Percentiles rank a stretch among this genome's conserved stretches.
Conservation (phyloP, 78 protist species). For the Cavenderia fasciculata region DNA sequence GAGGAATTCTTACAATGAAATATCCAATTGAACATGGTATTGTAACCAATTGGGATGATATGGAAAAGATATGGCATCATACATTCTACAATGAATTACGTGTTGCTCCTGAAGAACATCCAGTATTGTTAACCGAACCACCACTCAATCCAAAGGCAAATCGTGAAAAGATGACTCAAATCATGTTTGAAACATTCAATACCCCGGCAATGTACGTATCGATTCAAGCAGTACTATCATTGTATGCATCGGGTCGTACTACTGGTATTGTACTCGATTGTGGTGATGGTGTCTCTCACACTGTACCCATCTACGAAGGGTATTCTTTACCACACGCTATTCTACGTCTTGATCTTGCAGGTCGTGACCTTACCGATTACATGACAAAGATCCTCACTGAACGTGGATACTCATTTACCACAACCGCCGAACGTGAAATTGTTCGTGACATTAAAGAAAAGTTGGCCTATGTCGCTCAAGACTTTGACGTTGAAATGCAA, state of each 20-base stretch:
- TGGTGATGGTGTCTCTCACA: constrained; percentile 97
- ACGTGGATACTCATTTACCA: constrained; percentile 95
- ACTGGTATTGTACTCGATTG: constrained; percentile 96
- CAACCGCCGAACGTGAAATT: constrained; percentile 87
- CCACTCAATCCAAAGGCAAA: constrained; percentile 73
- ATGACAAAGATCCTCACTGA: constrained; percentile 91
- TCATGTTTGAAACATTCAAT: constrained; percentile 86
- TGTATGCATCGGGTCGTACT: constrained; percentile 92
- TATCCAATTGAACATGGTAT: constrained; percentile 89
- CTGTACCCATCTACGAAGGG: constrained; percentile 95
- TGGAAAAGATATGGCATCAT: constrained; percentile 88
- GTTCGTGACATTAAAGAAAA: constrained; percentile 19
- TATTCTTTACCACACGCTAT: constrained; percentile 85
- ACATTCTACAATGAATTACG: no score
- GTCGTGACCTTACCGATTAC: constrained; percentile 95
- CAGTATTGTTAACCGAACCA: constrained; percentile 69
- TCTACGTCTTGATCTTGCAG: constrained; percentile 93
- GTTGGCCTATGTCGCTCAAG: no score
- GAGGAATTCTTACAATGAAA: constrained; percentile 74
- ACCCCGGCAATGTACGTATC: constrained; percentile 4
- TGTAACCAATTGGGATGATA: constrained; percentile 88
- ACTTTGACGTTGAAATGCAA: constrained; percentile 90
- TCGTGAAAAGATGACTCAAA: constrained; percentile 74
- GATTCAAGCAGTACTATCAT: constrained; percentile 90
- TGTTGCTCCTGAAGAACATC: constrained; percentile 79